These are phyloP conservation scores for Rugosomyces carneus DNA, from an alignment of 1,284 basidiomycete genomes.

Conservation along the genomic window DNA sequence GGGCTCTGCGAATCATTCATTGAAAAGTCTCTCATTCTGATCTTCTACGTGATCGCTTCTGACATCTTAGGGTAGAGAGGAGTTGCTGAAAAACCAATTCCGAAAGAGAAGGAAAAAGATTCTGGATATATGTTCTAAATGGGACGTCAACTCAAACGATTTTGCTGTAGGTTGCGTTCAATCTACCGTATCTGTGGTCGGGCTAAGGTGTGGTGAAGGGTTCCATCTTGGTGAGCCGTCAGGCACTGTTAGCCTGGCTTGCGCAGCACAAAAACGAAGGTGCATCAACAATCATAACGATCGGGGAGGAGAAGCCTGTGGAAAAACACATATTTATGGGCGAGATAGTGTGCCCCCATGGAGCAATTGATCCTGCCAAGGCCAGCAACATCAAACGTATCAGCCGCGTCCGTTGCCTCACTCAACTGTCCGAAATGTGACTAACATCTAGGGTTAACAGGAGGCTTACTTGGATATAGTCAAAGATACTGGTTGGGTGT, in stretches of 20 bases:
- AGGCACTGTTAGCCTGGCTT: slow-evolving; percentile 59
- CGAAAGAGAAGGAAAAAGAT: slow-evolving; percentile 44
- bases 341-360: slow-evolving; percentile 58
- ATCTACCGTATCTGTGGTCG: slow-evolving; percentile 4
- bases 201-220: slow-evolving; percentile 31
- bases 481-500: slow-evolving; percentile 37
- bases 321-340: slow-evolving; percentile 17
- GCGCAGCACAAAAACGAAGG: slow-evolving; percentile 32
- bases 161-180: slow-evolving; percentile 28
- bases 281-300: slow-evolving; percentile 10
- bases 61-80: slow-evolving; percentile 33
- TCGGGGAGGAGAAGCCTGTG: slow-evolving; percentile 12
- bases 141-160: slow-evolving; percentile 45
- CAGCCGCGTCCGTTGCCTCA: slow-evolving; percentile 31
- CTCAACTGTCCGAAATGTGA: neutral
- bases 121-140: slow-evolving; percentile 54
- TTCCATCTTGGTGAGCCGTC: slow-evolving; percentile 51
- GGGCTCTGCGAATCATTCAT: slow-evolving; percentile 45
- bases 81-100: slow-evolving; percentile 39
- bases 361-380: slow-evolving; percentile 49
- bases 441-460: slow-evolving; percentile 26
- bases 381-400: slow-evolving; percentile 63
- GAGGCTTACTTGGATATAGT: slow-evolving; percentile 42
- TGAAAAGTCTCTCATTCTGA: slow-evolving; percentile 32
- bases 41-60: slow-evolving; percentile 7